These are phyloP conservation scores for Talaromyces proteolyticus DNA, from an alignment of 495 filamentous ascomycete genomes.

Conservation along the genomic window DNA sequence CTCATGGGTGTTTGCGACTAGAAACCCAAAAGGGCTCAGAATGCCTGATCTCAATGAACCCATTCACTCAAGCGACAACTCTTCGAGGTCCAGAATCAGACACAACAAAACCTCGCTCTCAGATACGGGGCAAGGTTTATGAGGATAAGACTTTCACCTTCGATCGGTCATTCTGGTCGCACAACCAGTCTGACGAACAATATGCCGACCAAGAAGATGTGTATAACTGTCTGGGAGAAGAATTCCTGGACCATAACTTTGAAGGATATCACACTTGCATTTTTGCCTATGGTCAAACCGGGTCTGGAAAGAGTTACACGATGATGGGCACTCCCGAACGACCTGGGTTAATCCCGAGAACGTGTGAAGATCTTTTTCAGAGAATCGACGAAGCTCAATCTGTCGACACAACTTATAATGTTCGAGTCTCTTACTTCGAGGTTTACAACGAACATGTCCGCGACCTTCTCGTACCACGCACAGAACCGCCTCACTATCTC, in stretches of 20 bases:
- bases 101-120: constrained; percentile 59
- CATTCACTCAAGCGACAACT: constrained; percentile 71
- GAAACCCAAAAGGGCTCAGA: constrained; percentile 73
- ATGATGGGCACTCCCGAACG: constrained; percentile 95
- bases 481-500: constrained; percentile 80
- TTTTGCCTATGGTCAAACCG: constrained; percentile 97
- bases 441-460: constrained; percentile 99
- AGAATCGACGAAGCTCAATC: constrained; percentile 80
- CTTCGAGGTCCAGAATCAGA: constrained; percentile 55
- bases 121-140: constrained; percentile 63
- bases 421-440: constrained; percentile 97
- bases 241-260: constrained; percentile 98
- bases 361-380: constrained; percentile 93
- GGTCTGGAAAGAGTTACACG: constrained; percentile 95
- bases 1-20: constrained; percentile 24
- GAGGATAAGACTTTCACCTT: constrained; percentile 94
- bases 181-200: constrained; percentile 64
- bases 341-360: constrained; percentile 92
- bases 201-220: constrained; percentile 88
- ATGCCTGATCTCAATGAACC: constrained; percentile 90
- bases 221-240: constrained; percentile 90
- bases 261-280: constrained; percentile 99
- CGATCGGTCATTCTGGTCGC: constrained; percentile 97
- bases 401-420: constrained; percentile 89
- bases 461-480: constrained; percentile 77